phyloP scores from a whole-genome alignment of 2,329 filamentous ascomycete genomes.

The Hypocrella siamensis region DNA sequence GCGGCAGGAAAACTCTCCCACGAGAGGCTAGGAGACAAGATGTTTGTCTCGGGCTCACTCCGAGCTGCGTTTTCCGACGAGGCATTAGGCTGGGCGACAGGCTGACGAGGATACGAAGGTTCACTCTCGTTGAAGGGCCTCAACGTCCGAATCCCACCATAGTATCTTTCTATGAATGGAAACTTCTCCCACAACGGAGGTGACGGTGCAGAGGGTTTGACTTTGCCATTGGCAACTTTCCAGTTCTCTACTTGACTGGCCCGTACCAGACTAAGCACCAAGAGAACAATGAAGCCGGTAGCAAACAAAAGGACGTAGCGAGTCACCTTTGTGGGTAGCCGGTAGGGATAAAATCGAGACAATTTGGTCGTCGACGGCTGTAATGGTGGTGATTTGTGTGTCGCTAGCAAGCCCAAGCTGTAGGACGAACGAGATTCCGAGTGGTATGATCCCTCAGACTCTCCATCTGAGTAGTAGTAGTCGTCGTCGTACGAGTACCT shows the following conservation, averaged over 20 bases:
- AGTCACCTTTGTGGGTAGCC: slow-evolving; percentile 56
- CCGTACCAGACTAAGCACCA: slow-evolving; percentile 61
- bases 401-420: slow-evolving; percentile 31
- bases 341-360: slow-evolving; percentile 29
- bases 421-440: slow-evolving; percentile 24
- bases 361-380: slow-evolving; percentile 12
- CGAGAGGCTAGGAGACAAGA: slow-evolving; percentile 10
- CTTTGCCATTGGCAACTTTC: slow-evolving; percentile 37
- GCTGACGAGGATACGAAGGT: slow-evolving; percentile 69
- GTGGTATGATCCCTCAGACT: slow-evolving; percentile 21
- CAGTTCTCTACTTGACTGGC: slow-evolving; percentile 58
- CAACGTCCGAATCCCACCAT: slow-evolving; percentile 68
- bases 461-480: slow-evolving; percentile 26
- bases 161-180: slow-evolving; percentile 73
- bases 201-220: slow-evolving; percentile 31
- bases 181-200: slow-evolving; percentile 74
- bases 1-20: slow-evolving; percentile 18
- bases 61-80: slow-evolving; percentile 7
- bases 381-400: too few species aligned
- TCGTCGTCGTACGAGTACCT: slow-evolving; percentile 34
- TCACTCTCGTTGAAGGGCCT: slow-evolving; percentile 48
- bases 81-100: slow-evolving; percentile 12
- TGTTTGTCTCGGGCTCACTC: slow-evolving; percentile 4
- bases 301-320: slow-evolving; percentile 64
- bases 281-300: slow-evolving; percentile 52